Conservation (phyloP, 345 rosid genomes). For the Syzygium oleosum region DNA sequence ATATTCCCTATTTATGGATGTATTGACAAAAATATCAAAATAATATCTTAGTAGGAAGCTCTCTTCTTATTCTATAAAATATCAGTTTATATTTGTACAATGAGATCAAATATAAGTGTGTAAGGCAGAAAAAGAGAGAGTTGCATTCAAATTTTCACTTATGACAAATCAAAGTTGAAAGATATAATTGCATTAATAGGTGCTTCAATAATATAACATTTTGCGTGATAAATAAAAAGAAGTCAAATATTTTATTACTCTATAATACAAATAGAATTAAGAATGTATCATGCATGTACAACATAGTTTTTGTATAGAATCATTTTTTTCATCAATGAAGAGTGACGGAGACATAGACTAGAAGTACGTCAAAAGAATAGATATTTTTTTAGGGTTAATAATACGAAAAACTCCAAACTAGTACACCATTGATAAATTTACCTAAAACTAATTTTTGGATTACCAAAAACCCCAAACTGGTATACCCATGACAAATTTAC, state of each 20-base stretch:
- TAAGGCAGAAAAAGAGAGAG: background rate
- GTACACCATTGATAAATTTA: too few species aligned
- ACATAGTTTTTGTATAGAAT: background rate
- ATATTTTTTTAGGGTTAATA: background rate
- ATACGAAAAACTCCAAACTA: too few species aligned
- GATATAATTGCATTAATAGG: background rate
- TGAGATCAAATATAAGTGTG: background rate
- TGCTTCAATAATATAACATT: background rate
- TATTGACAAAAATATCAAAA: background rate
- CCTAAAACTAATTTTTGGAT: too few species aligned
- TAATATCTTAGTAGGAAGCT: background rate
- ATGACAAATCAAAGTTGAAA: background rate
- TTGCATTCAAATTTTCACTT: background rate
- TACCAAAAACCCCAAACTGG: too few species aligned
- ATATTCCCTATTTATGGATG: background rate
- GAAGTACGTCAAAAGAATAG: background rate
- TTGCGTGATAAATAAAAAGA: background rate
- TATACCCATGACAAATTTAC: too few species aligned
- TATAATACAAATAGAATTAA: background rate
- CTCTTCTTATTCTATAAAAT: background rate
- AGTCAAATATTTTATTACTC: background rate
- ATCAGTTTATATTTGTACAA: background rate
- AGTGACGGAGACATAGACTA: background rate
- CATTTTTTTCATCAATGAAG: background rate
- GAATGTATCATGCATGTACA: background rate